A percentile compares a stretch with the other conserved stretches of the same genome.
Evolutionary conservation across 2,329 filamentous ascomycete species (phyloP).

Genomic region (Penicillium digitatum): DNA sequence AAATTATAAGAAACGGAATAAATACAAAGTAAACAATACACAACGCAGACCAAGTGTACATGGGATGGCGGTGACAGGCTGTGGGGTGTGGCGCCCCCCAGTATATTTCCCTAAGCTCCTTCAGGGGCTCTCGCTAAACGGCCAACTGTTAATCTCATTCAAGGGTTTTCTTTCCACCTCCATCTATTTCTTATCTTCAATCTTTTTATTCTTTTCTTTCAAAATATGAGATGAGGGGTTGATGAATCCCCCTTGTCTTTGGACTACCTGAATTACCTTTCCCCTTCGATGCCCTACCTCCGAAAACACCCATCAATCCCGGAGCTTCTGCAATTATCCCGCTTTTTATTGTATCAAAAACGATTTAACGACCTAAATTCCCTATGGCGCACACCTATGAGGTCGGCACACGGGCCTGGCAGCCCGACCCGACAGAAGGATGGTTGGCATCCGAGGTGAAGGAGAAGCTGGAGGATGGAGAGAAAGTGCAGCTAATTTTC

Average conservation of each 20-base stretch:
- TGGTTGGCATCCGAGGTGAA: constrained; percentile 96
- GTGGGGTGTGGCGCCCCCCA: constrained; percentile 26
- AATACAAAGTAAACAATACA: background rate
- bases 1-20: background rate
- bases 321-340: constrained; percentile 10
- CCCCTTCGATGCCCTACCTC: constrained; percentile 3
- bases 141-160: constrained; percentile 21
- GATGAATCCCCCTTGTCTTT: constrained; percentile 24
- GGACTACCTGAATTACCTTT: constrained; percentile 18
- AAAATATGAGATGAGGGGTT: constrained; percentile 27
- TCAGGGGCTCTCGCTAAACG: constrained; percentile 30
- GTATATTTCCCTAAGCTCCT: constrained; percentile 25
- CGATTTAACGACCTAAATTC: constrained; percentile 3
- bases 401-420: constrained; percentile 95
- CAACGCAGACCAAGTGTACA: constrained; percentile 3
- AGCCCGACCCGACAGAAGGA: constrained; percentile 91
- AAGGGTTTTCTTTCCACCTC: constrained; percentile 14
- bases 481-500: constrained; percentile 85
- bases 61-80: constrained; percentile 25
- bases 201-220: constrained; percentile 20
- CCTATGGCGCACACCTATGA: constrained; percentile 91
- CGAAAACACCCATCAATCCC: constrained; percentile 4
- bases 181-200: constrained; percentile 9
- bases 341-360: constrained; percentile 8
- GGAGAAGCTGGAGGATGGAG: constrained; percentile 76